A percentile compares a stretch with the other conserved stretches of the same genome.
Conservation (phyloP, 140 eudicot genomes). For the Senecio squalidus region DNA sequence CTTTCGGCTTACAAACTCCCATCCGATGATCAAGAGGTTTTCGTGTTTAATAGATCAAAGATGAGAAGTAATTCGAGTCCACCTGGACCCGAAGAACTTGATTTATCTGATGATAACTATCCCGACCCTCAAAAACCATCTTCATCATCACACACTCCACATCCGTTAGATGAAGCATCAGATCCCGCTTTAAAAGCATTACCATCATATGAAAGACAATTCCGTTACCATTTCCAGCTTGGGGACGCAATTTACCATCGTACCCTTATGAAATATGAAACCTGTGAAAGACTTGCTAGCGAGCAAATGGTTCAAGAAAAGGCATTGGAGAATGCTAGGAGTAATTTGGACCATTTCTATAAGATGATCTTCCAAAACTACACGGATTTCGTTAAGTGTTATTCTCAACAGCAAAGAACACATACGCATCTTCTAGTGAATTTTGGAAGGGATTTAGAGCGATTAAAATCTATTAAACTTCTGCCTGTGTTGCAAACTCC, state of each 20-base stretch:
- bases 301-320: slow-evolving; percentile 92
- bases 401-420: slow-evolving; percentile 60
- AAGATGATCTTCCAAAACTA: slow-evolving; percentile 69
- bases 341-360: slow-evolving; percentile 75
- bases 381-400: slow-evolving; percentile 66
- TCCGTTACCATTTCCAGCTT: slow-evolving; percentile 72
- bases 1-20: slow-evolving; percentile 87
- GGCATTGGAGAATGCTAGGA: slow-evolving; percentile 91
- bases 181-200: slow-evolving; percentile 92
- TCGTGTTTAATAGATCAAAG: slow-evolving; percentile 71
- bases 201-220: slow-evolving; percentile 83
- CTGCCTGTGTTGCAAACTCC: slow-evolving; percentile 61
- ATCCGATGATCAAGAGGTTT: slow-evolving; percentile 72
- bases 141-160: slow-evolving; percentile 55
- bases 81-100: slow-evolving; percentile 59
- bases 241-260: slow-evolving; percentile 72
- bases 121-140: slow-evolving; percentile 54
- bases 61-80: slow-evolving; percentile 65
- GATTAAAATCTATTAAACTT: slow-evolving; percentile 58
- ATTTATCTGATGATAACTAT: slow-evolving; percentile 34
- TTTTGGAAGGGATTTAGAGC: slow-evolving; percentile 71
- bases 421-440: slow-evolving; percentile 64
- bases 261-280: slow-evolving; percentile 42
- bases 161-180: slow-evolving; percentile 78
- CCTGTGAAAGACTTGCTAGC: slow-evolving; percentile 51